Evolutionary conservation across 176 grass and related monocot species (phyloP).

Genomic region (Rhynchospora breviuscula): DNA sequence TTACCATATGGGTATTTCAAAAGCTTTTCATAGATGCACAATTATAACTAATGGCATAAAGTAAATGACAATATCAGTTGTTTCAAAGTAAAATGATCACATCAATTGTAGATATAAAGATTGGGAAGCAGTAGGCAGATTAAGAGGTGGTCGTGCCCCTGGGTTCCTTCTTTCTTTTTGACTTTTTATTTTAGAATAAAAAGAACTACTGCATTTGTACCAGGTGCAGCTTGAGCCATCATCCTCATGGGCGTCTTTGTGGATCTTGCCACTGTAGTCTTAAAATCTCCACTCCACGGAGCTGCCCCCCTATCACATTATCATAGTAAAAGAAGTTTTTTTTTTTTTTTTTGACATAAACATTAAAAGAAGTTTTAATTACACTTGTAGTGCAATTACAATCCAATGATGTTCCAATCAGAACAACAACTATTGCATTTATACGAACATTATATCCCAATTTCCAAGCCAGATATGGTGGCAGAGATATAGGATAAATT

Average conservation of each 20-base stretch:
- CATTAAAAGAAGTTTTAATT: not conserved
- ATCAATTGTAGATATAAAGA: not conserved
- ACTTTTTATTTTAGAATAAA: too few relatives aligned
- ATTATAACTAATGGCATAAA: not conserved
- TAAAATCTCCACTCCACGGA: not conserved
- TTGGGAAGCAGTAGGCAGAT: too few relatives aligned
- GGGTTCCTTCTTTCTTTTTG: too few relatives aligned
- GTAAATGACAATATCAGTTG: not conserved
- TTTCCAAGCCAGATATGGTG: too few relatives aligned
- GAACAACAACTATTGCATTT: not conserved
- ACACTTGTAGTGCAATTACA: not conserved
- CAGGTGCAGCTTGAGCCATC: constrained; percentile 2
- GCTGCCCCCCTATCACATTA: not conserved
- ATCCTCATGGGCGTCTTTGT: not conserved
- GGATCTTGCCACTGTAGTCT: not conserved
- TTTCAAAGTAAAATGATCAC: not conserved
- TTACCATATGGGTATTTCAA: not conserved
- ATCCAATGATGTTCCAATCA: not conserved
- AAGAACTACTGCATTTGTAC: not conserved
- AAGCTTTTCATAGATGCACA: not conserved
- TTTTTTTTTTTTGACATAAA: too few relatives aligned
- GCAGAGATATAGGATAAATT: too few relatives aligned
- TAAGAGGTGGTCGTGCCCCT: too few relatives aligned
- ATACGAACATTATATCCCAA: not conserved
- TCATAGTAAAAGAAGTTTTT: too few relatives aligned